Base-by-base conservation (phyloP, 495 filamentous ascomycete genomes). In the Terfezia claveryi region DNA sequence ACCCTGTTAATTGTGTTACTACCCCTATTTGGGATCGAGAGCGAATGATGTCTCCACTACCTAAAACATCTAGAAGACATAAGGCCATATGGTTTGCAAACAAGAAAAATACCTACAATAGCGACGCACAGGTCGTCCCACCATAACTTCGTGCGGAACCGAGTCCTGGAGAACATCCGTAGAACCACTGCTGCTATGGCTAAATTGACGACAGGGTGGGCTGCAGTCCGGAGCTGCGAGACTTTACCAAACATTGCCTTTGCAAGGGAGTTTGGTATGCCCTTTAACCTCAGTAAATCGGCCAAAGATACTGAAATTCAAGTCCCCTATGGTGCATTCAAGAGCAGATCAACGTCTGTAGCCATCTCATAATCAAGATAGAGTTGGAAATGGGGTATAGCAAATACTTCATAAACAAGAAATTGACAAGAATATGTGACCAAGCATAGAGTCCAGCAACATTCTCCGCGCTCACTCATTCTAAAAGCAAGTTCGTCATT, bases 191-290 rank as follows among this genome's bases (percentile, higher is more conserved):
- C 59, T n/a, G 59, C 59, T 17, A 62, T 54, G 7, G 62, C 62
- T 50, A 56, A 59, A 36, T 62, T 59, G 20, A 59, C 59, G 11
- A 59, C 16, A 36, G 57, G 20, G 38, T 59, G 62, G 10, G 62
- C 59, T 4, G 62, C 62, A 23, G 37, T 38, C 23, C 53, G 51
- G 23, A 65, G n/a, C n/a, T n/a, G n/a, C n/a, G n/a, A 37, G 9
- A 62, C 64, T n/a, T 51, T 55, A 9, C 62, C 62, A 36, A 65
- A 59, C 54, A 59, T 56, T 4, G 62, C 54, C 38, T 54, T 57
- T 10, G 62, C 62, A 57, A 56, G 59, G 54, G 62, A 64, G 53
- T 65, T 65, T 17, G 62, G 62, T 32, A 64, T 64, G 1, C 62
- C 62, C 20, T 51, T n/a, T 51, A 1, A n/a, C 23, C 17, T 51